Percentiles rank a stretch among this genome's conserved stretches.
Evolutionary conservation across 176 grass and related monocot genomes (phyloP).

Genomic region (Stipa capillata): DNA sequence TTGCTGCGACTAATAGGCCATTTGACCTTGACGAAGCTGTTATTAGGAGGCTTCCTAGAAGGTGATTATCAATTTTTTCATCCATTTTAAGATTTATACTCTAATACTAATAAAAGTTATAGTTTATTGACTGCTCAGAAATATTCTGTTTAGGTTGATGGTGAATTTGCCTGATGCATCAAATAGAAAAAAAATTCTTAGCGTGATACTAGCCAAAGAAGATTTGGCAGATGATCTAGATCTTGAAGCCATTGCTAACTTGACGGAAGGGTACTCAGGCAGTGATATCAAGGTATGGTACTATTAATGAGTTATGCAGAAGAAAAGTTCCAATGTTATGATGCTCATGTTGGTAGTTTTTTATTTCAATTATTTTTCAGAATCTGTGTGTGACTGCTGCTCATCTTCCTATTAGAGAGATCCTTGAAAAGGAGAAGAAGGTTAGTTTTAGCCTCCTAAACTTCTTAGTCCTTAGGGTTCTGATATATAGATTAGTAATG

Average conservation of each 20-base stretch:
- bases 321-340: background rate
- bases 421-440: constrained; percentile 94
- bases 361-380: constrained; percentile 41
- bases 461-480: background rate
- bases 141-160: constrained; percentile 74
- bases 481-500: background rate
- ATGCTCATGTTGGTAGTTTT: background rate
- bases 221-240: constrained; percentile 71
- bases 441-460: constrained; percentile 27
- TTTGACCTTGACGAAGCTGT: constrained; percentile 99
- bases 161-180: constrained; percentile 88
- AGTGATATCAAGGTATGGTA: constrained; percentile 86
- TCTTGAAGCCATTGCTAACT: constrained; percentile 74
- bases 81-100: background rate
- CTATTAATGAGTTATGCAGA: background rate
- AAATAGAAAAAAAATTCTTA: constrained; percentile 92
- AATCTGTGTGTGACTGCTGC: constrained; percentile 95
- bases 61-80: constrained; percentile 35
- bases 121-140: background rate
- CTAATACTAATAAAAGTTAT: background rate
- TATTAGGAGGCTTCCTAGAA: constrained; percentile 90
- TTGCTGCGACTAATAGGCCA: constrained; percentile 95
- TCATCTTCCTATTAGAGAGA: constrained; percentile 83
- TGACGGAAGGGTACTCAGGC: constrained; percentile 93
- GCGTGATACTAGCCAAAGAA: constrained; percentile 90